Evolutionary conservation across 2,329 filamentous ascomycete species (phyloP).

Genomic region (Ceratocystis destructans): DNA sequence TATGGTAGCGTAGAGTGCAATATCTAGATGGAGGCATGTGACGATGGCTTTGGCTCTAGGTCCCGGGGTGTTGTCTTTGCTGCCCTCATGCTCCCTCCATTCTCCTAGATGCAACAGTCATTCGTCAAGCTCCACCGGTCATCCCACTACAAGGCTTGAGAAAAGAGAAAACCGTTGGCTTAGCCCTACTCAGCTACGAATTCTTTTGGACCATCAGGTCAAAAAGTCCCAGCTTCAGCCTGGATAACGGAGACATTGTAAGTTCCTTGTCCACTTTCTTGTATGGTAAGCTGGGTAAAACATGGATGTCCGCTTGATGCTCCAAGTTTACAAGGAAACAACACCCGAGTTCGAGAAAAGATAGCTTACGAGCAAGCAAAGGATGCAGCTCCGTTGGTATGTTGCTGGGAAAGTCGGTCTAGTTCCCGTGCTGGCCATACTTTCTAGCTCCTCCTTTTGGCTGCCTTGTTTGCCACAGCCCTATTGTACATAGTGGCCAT

Average conservation of each 20-base stretch:
- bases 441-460: neutral
- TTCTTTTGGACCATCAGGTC: neutral
- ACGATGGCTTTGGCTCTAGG: too few relatives aligned
- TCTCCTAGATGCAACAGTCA: too few relatives aligned
- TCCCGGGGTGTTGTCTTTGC: too few relatives aligned
- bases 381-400: neutral
- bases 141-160: neutral
- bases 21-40: too few relatives aligned
- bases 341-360: neutral
- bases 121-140: neutral
- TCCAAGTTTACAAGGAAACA: neutral
- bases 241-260: neutral
- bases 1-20: too few relatives aligned
- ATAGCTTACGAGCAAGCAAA: neutral
- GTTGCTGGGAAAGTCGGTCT: neutral
- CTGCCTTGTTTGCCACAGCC: neutral
- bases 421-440: neutral
- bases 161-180: neutral
- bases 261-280: neutral
- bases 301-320: neutral
- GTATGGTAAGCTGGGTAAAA: neutral
- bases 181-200: neutral
- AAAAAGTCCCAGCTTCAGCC: neutral
- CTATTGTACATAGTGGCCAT: neutral
- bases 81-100: too few relatives aligned